Conservation (phyloP, 1,139 yeast species). For the Pichia sp. region DNA sequence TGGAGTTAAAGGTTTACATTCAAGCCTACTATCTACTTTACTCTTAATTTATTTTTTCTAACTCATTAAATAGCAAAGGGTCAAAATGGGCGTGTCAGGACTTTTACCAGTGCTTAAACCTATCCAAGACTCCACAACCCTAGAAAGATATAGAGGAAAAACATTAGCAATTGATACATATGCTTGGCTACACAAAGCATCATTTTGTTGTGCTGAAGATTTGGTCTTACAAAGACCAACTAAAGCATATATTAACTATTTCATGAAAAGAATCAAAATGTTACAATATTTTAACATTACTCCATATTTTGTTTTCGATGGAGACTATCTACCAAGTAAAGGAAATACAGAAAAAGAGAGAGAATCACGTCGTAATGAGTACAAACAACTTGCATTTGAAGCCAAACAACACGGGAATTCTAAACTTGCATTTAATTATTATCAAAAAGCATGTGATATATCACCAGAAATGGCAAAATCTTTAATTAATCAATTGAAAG, state of each 20-base stretch:
- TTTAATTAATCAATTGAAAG: slow-evolving; percentile 64
- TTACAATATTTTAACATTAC: slow-evolving; percentile 58
- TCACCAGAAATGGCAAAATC: slow-evolving; percentile 90
- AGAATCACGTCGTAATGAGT: slow-evolving; percentile 47
- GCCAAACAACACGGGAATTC: slow-evolving; percentile 46
- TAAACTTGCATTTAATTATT: slow-evolving; percentile 58
- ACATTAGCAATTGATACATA: slow-evolving; percentile 90
- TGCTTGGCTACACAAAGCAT: slow-evolving; percentile 92
- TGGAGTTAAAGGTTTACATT: too few species aligned
- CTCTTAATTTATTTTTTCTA: too few species aligned
- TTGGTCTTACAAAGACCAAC: slow-evolving; percentile 70
- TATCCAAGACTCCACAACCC: slow-evolving; percentile 53
- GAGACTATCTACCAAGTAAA: slow-evolving; percentile 79
- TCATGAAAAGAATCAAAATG: slow-evolving; percentile 60
- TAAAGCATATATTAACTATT: slow-evolving; percentile 52
- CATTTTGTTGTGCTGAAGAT: slow-evolving; percentile 78
- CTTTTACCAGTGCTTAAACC: slow-evolving; percentile 67
- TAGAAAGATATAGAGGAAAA: slow-evolving; percentile 62
- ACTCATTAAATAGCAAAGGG: background rate
- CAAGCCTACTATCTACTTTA: too few species aligned
- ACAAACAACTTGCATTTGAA: slow-evolving; percentile 48
- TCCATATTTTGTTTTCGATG: slow-evolving; percentile 92
- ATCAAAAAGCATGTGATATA: slow-evolving; percentile 76
- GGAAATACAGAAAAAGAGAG: slow-evolving; percentile 67
- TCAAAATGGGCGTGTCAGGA: slow-evolving; percentile 69